Percentiles rank a stretch among this genome's conserved stretches.
These are phyloP conservation scores for Cephalotrichum gorgonifer DNA, from an alignment of 2,329 filamentous ascomycete species.

Conservation along the genomic window DNA sequence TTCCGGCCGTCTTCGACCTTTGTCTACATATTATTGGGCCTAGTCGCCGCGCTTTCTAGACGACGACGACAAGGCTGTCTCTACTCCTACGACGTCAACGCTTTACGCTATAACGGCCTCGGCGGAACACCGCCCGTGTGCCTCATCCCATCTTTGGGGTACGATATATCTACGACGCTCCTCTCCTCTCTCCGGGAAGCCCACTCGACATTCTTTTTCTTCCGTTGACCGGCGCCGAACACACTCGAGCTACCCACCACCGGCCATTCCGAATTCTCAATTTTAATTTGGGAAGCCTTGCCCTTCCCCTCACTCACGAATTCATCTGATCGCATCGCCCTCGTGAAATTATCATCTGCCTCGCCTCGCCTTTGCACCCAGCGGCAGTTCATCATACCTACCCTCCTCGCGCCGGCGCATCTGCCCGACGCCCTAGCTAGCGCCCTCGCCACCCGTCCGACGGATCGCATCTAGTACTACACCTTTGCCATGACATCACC, in stretches of 20 bases:
- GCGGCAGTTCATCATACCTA: not conserved
- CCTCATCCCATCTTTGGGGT: not conserved
- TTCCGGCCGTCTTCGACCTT: too few species aligned
- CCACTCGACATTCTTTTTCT: too few species aligned
- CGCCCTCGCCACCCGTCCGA: not conserved
- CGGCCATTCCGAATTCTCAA: too few species aligned
- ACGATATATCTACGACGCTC: not conserved
- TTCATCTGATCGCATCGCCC: too few species aligned
- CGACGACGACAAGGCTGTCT: not conserved
- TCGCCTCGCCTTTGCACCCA: too few species aligned
- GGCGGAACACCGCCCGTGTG: not conserved
- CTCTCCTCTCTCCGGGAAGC: not conserved
- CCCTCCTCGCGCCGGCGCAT: not conserved
- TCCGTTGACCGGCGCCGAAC: too few species aligned
- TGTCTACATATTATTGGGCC: too few species aligned
- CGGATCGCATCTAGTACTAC: constrained; percentile 1
- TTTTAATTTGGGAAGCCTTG: too few species aligned
- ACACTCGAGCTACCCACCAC: too few species aligned
- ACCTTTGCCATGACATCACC: constrained; percentile 32
- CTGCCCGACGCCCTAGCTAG: not conserved
- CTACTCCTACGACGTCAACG: not conserved
- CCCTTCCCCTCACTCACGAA: too few species aligned
- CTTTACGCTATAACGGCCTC: not conserved
- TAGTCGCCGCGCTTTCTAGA: too few species aligned
- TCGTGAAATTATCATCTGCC: too few species aligned